Evolutionary conservation across 306 rosid species (phyloP).

Genomic region (Ammopiptanthus mongolicus): DNA sequence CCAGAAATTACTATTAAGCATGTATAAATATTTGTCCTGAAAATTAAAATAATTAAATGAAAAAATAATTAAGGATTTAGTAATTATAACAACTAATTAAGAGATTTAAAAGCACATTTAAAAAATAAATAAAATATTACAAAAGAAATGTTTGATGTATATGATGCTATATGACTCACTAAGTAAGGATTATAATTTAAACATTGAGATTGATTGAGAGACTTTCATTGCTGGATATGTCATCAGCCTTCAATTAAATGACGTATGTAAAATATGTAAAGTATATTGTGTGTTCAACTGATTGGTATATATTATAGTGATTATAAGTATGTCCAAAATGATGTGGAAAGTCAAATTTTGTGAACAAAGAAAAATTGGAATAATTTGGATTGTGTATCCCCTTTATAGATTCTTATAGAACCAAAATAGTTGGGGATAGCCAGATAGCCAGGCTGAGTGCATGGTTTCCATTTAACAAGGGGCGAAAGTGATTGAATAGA

Average conservation of each 20-base stretch:
- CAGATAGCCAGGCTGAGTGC: not conserved
- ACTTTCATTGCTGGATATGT: slow-evolving; percentile 1
- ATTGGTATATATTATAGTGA: not conserved
- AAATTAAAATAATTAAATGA: too few species aligned
- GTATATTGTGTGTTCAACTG: not conserved
- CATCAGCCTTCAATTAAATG: not conserved
- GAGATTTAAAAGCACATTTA: too few species aligned
- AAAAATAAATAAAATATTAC: too few species aligned
- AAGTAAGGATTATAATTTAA: too few species aligned
- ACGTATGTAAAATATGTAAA: slow-evolving; percentile 8
- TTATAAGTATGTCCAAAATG: not conserved
- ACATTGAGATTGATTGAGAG: not conserved
- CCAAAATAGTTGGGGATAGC: not conserved
- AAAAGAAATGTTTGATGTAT: too few species aligned
- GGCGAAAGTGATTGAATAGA: not conserved
- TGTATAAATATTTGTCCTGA: too few species aligned
- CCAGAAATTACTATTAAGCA: too few species aligned
- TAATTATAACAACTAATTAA: too few species aligned
- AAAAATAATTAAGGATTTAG: too few species aligned
- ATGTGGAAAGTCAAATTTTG: slow-evolving; percentile 23
- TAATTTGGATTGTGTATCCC: not conserved
- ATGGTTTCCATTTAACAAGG: slow-evolving; percentile 3
- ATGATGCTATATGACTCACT: too few species aligned
- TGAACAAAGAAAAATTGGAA: not conserved
- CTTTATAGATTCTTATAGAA: not conserved